phyloP scores from a whole-genome alignment of 805 yeast genomes.

The Kregervanrija pseudodelftensis region DNA sequence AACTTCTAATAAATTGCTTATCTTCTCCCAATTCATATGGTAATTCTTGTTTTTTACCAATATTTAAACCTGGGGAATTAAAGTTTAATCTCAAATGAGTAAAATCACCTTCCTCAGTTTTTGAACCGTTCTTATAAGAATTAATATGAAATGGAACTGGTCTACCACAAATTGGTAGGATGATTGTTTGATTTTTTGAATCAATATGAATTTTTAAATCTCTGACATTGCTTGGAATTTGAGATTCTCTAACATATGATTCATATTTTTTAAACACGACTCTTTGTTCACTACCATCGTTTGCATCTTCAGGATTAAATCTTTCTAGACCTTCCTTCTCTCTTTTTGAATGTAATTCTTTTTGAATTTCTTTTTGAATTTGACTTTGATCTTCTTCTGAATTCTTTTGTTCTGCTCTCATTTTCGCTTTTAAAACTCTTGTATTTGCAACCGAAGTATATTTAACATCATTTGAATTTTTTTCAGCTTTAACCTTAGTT shows the following conservation, averaged over 20 bases:
- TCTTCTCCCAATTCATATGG: slow-evolving; percentile 89
- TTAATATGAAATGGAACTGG: slow-evolving; percentile 98
- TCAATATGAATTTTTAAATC: slow-evolving; percentile 87
- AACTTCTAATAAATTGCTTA: slow-evolving; percentile 77
- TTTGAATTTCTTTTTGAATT: slow-evolving; percentile 76
- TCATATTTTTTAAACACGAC: slow-evolving; percentile 88
- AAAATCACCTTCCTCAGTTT: slow-evolving; percentile 93
- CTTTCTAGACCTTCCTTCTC: slow-evolving; percentile 82
- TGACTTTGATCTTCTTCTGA: slow-evolving; percentile 75
- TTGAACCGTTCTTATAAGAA: slow-evolving; percentile 88
- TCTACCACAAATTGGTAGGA: slow-evolving; percentile 87
- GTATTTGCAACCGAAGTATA: slow-evolving; percentile 37
- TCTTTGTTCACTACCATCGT: slow-evolving; percentile 50
- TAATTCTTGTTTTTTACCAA: slow-evolving; percentile 63
- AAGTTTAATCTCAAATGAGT: slow-evolving; percentile 86
- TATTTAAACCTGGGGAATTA: slow-evolving; percentile 70
- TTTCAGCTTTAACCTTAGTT: slow-evolving; percentile 8
- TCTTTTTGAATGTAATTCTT: slow-evolving; percentile 73
- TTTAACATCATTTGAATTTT: slow-evolving; percentile 10
- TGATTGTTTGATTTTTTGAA: slow-evolving; percentile 77
- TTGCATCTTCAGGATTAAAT: slow-evolving; percentile 73
- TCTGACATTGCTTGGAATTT: slow-evolving; percentile 75
- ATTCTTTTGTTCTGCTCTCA: slow-evolving; percentile 66
- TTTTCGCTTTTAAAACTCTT: slow-evolving; percentile 68
- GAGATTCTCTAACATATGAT: slow-evolving; percentile 88